Conservation (phyloP, 1,284 basidiomycete genomes). For the Sanghuangporus baumii region DNA sequence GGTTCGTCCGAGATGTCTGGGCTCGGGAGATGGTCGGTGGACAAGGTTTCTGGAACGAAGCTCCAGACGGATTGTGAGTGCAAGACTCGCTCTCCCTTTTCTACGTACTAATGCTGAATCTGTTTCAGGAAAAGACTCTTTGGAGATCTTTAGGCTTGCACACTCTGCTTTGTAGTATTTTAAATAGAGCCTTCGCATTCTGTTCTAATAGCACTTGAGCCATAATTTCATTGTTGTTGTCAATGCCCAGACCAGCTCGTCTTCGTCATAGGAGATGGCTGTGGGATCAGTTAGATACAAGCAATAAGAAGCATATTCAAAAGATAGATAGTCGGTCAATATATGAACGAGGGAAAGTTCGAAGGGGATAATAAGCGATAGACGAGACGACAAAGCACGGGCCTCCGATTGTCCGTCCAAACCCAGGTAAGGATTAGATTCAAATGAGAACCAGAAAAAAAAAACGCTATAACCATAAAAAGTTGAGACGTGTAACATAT, state of each 20-base stretch:
- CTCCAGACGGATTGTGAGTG: slow-evolving; percentile 76
- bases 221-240: not conserved
- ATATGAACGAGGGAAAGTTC: not conserved
- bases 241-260: not conserved
- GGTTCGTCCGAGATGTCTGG: slow-evolving; percentile 96
- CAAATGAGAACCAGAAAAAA: not conserved
- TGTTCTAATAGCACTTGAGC: not conserved
- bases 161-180: not conserved
- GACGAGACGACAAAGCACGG: not conserved
- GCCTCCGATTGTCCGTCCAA: not conserved
- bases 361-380: not conserved
- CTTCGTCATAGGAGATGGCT: not conserved
- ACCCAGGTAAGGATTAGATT: not conserved
- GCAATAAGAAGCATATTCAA: not conserved
- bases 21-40: slow-evolving; percentile 85
- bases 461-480: not conserved
- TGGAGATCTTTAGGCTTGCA: slow-evolving; percentile 41
- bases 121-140: slow-evolving; percentile 56
- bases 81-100: not conserved
- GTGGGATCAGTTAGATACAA: not conserved
- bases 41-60: slow-evolving; percentile 67
- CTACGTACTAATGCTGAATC: slow-evolving; percentile 6
- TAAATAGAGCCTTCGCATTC: not conserved
- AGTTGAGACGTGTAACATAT: not conserved
- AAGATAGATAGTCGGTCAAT: not conserved